Evolutionary conservation across 805 yeast genomes (phyloP), one percentile per base, ranked within the genome.

Genomic region (Jamesozyma hellenica): DNA sequence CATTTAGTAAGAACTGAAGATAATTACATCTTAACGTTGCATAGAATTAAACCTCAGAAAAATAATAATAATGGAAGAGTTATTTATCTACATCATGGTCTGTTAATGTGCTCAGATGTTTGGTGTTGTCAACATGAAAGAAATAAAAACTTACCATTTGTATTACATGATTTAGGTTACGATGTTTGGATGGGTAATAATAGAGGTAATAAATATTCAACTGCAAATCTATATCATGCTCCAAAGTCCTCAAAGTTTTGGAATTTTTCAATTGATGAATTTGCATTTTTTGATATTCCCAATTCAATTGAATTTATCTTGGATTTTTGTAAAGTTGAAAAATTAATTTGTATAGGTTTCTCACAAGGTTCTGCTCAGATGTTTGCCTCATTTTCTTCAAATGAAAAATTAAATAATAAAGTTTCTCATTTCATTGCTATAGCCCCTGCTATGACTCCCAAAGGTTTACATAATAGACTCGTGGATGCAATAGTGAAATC

Each of bases 131-230:
- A 64, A 40, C 42, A 65, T 42, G 60, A 71, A 43, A 67, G 71
- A 43, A 43, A 61, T 46, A 66, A 69, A 35, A 76, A 78, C 46
- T 61, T 92, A 35, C 96, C 97, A 0, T 81, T 83, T 56, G 64
- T 75, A 2, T 67, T 90, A 27, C 79, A 79, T 44, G 86, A 87
- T 42, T 57, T 77, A 35, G 96, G 96, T 1, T 90, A 76, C 59
- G 98, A 90, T 55, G 96, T 90, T 5, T 90, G 94, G 90, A 66
- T 90, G 46, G 97, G 97, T 1, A 86, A 85, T 59, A 86, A 85
- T 54, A 70, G 95, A 42, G 95, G 95, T 10, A 92, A 90, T 63
- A 92, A 90, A 64, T 90, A 90, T 63, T 81, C 94, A 3, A 78
- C 80, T 43, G 87, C 87, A 50, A 95, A 90, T 60, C 42, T 70